These are phyloP conservation scores for Kwoniella newhampshirensis DNA, from an alignment of 768 basidiomycete species.

Conservation along the genomic window DNA sequence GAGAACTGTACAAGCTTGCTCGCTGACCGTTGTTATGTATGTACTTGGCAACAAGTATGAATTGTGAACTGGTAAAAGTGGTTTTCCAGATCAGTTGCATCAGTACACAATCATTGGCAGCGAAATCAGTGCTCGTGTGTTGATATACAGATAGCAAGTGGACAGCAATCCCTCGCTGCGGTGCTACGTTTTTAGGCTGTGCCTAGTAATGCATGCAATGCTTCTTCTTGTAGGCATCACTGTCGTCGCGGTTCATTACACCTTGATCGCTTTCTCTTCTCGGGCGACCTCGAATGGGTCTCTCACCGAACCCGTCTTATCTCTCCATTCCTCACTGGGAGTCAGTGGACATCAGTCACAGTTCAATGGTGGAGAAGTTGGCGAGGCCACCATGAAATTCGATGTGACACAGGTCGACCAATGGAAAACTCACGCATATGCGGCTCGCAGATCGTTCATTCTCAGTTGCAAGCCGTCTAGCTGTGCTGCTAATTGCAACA, in stretches of 20 bases:
- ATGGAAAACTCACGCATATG: constrained; percentile 31
- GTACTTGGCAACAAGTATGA: too few relatives aligned
- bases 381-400: background rate
- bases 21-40: too few relatives aligned
- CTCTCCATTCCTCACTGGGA: constrained; percentile 37
- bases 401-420: background rate
- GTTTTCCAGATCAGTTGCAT: too few relatives aligned
- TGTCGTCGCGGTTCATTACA: constrained; percentile 4
- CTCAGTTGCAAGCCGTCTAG: constrained; percentile 35
- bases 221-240: too few relatives aligned
- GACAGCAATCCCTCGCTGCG: too few relatives aligned
- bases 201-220: too few relatives aligned
- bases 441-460: constrained; percentile 29
- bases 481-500: constrained; percentile 38
- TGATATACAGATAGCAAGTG: too few relatives aligned
- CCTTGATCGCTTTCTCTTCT: constrained; percentile 34
- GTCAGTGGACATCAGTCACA: background rate
- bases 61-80: too few relatives aligned
- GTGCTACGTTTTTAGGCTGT: too few relatives aligned
- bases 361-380: background rate
- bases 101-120: too few relatives aligned
- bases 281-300: constrained; percentile 48
- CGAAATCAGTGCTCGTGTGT: too few relatives aligned
- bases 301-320: constrained; percentile 36
- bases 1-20: too few relatives aligned